Percentiles rank a stretch among this genome's conserved stretches.
phyloP scores from a whole-genome alignment of 2,329 filamentous ascomycete species.

The Orbilia ellipsospora region DNA sequence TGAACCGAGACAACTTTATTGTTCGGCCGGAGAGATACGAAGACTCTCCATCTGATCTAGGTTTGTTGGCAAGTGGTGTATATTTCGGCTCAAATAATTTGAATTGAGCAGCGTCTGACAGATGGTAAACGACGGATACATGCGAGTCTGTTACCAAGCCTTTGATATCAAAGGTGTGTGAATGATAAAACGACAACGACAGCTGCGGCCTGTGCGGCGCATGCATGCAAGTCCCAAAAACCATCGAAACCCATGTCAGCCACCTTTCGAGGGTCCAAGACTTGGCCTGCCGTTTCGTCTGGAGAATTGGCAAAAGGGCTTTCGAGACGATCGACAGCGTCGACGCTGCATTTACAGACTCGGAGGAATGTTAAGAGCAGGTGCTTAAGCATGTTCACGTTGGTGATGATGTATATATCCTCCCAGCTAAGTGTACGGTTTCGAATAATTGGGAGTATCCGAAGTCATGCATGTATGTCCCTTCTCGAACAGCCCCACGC shows the following conservation, averaged over 20 bases:
- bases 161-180: slow-evolving; percentile 36
- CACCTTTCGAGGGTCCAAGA: slow-evolving; percentile 31
- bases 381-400: too few species aligned
- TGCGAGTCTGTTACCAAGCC: neutral
- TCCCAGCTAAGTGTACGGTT: too few species aligned
- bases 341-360: too few species aligned
- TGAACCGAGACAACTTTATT: slow-evolving; percentile 33
- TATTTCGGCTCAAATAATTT: too few species aligned
- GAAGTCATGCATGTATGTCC: too few species aligned
- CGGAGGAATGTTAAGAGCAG: too few species aligned
- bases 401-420: too few species aligned
- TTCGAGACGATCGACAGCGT: neutral
- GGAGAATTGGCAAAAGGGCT: slow-evolving; percentile 20
- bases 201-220: slow-evolving; percentile 37
- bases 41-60: neutral
- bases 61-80: neutral
- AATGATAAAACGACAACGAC: slow-evolving; percentile 35
- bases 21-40: neutral
- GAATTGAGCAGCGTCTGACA: too few species aligned
- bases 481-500: too few species aligned
- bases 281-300: slow-evolving; percentile 36
- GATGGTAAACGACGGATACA: neutral
- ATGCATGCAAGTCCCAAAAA: slow-evolving; percentile 54
- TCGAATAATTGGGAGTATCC: too few species aligned
- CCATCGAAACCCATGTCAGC: slow-evolving; percentile 36